Conservation (phyloP, 2,329 filamentous ascomycete species). For the Colletotrichum coccodes region DNA sequence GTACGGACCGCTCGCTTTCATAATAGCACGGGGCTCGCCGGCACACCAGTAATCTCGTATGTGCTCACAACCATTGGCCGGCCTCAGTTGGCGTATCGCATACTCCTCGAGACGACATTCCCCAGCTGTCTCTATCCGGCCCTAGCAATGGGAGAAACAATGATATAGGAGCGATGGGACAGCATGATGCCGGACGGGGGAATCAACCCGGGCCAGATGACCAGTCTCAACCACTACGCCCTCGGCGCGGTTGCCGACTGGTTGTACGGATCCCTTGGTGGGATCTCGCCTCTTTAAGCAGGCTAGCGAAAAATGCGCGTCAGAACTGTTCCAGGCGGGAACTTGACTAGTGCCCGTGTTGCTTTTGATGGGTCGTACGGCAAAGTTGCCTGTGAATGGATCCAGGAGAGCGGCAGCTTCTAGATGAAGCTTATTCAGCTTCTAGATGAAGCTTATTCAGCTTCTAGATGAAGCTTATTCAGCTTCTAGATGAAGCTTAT, state of each 20-base stretch:
- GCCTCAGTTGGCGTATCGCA: constrained; percentile 44
- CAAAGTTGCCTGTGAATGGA: constrained; percentile 11
- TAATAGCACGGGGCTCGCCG: constrained; percentile 24
- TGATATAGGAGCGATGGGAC: constrained; percentile 55
- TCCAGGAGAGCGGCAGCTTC: no score
- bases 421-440: no score
- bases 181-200: constrained; percentile 47
- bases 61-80: constrained; percentile 22
- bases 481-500: no score
- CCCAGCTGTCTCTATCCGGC: constrained; percentile 52
- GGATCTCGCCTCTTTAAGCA: constrained; percentile 34
- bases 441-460: no score
- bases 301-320: constrained; percentile 36
- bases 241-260: constrained; percentile 51
- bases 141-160: constrained; percentile 48
- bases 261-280: constrained; percentile 43
- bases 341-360: constrained; percentile 22
- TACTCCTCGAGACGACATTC: constrained; percentile 47
- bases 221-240: constrained; percentile 53
- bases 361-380: constrained; percentile 28
- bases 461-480: no score
- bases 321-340: constrained; percentile 22
- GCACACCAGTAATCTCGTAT: constrained; percentile 24
- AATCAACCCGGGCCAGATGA: constrained; percentile 53
- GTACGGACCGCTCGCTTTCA: constrained; percentile 23